Evolutionary conservation across 345 rosid species (phyloP).

Genomic region (Eucalyptus tenuipes): DNA sequence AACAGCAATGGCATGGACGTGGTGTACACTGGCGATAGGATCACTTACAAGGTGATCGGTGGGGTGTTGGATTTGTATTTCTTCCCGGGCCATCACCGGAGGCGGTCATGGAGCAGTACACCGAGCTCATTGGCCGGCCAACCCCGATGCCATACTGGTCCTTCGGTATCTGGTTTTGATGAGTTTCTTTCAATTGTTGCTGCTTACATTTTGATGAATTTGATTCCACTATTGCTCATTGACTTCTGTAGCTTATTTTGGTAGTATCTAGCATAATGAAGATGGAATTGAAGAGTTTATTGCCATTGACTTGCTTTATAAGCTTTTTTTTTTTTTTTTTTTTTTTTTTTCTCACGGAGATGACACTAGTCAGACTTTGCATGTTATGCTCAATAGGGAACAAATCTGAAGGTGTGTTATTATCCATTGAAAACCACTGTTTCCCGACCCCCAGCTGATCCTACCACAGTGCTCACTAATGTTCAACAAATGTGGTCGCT

Average conservation of each 20-base stretch:
- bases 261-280: not conserved
- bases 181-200: not conserved
- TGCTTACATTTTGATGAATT: not conserved
- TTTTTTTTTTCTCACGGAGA: not conserved
- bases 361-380: not conserved
- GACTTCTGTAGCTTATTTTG: not conserved
- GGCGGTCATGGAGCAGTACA: slow-evolving; percentile 49
- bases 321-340: not conserved
- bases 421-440: not conserved
- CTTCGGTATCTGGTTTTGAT: slow-evolving; percentile 21
- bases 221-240: not conserved
- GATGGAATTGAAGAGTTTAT: not conserved
- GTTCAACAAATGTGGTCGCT: not conserved
- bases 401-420: not conserved
- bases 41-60: slow-evolving; percentile 49
- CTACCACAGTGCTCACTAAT: not conserved
- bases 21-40: slow-evolving; percentile 36
- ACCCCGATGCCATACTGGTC: slow-evolving; percentile 88
- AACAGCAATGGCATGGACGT: slow-evolving; percentile 80
- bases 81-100: slow-evolving; percentile 48
- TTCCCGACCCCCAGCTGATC: not conserved
- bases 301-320: not conserved
- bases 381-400: not conserved
- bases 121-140: slow-evolving; percentile 52
- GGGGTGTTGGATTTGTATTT: slow-evolving; percentile 56